These are phyloP conservation scores for Peniophora sp. DNA, from an alignment of 1,284 basidiomycete genomes.

Conservation along the genomic window DNA sequence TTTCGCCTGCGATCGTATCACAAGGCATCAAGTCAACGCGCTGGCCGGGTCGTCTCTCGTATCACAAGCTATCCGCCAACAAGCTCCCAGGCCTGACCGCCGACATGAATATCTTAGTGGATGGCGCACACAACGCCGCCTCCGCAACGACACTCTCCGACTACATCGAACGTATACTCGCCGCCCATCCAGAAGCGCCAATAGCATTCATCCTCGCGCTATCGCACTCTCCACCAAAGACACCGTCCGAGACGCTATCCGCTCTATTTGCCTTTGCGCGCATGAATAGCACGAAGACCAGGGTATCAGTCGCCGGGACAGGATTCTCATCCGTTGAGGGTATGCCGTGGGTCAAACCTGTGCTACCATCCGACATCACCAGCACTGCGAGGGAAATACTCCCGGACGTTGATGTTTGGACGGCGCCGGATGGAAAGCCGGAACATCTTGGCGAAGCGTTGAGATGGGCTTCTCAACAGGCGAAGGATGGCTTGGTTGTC, in stretches of 20 bases:
- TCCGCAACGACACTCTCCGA: slow-evolving; percentile 64
- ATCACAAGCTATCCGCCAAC: slow-evolving; percentile 28
- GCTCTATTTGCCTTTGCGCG: slow-evolving; percentile 42
- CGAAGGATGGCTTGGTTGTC: slow-evolving; percentile 43
- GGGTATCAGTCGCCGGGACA: slow-evolving; percentile 46
- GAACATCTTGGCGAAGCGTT: slow-evolving; percentile 29
- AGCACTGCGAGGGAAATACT: slow-evolving; percentile 33
- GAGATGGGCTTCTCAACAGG: slow-evolving; percentile 31
- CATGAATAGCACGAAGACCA: slow-evolving; percentile 18
- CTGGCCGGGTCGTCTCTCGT: slow-evolving; percentile 88
- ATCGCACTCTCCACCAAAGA: slow-evolving; percentile 78
- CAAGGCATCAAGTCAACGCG: slow-evolving; percentile 50
- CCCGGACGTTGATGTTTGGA: slow-evolving; percentile 37
- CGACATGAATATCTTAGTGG: slow-evolving; percentile 56
- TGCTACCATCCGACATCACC: slow-evolving; percentile 41
- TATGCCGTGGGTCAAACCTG: slow-evolving; percentile 86
- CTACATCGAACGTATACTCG: slow-evolving; percentile 55
- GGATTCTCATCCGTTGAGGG: slow-evolving; percentile 68
- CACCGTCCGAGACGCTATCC: slow-evolving; percentile 59
- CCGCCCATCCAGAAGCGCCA: slow-evolving; percentile 17
- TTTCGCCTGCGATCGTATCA: slow-evolving; percentile 42
- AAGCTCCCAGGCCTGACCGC: neutral
- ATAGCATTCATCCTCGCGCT: slow-evolving; percentile 71
- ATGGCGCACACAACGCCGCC: slow-evolving; percentile 94
- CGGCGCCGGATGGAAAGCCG: slow-evolving; percentile 20